Conservation (phyloP, 2,329 filamentous ascomycete genomes). For the Cercospora sp. region DNA sequence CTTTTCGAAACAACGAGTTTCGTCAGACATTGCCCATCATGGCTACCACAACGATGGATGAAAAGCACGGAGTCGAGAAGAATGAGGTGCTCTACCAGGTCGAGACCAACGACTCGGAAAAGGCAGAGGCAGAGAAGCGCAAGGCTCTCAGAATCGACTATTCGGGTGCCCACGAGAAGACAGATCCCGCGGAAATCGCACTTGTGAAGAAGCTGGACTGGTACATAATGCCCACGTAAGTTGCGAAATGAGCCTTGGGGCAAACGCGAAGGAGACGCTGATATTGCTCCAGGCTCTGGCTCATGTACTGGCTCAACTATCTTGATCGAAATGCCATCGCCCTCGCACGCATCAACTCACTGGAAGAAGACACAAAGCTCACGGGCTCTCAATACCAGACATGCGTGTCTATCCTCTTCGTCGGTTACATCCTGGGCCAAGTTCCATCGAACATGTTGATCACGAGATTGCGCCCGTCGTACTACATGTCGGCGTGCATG, state of each 20-base stretch:
- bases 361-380: slow-evolving; percentile 47
- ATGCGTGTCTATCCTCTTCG: slow-evolving; percentile 40
- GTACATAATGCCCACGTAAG: slow-evolving; percentile 34
- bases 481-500: slow-evolving; percentile 43
- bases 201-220: slow-evolving; percentile 37
- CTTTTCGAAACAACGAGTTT: background rate
- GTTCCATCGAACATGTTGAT: slow-evolving; percentile 45
- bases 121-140: slow-evolving; percentile 36
- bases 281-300: slow-evolving; percentile 22
- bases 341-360: slow-evolving; percentile 41
- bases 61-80: slow-evolving; percentile 31
- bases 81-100: slow-evolving; percentile 29
- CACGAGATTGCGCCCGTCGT: slow-evolving; percentile 42
- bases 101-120: slow-evolving; percentile 28
- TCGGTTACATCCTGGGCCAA: slow-evolving; percentile 46
- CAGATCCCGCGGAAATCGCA: slow-evolving; percentile 34
- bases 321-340: slow-evolving; percentile 48
- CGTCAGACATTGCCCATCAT: slow-evolving; percentile 11
- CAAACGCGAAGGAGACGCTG: background rate
- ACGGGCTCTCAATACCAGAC: slow-evolving; percentile 44
- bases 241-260: background rate
- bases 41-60: slow-evolving; percentile 16
- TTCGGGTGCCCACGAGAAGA: slow-evolving; percentile 37
- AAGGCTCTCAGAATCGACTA: slow-evolving; percentile 32
- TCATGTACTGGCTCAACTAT: slow-evolving; percentile 35